Percentiles rank a stretch among this genome's conserved stretches.
Evolutionary conservation across 139 green algal species (phyloP).

Genomic region (Raphidocelis subcapitata): DNA sequence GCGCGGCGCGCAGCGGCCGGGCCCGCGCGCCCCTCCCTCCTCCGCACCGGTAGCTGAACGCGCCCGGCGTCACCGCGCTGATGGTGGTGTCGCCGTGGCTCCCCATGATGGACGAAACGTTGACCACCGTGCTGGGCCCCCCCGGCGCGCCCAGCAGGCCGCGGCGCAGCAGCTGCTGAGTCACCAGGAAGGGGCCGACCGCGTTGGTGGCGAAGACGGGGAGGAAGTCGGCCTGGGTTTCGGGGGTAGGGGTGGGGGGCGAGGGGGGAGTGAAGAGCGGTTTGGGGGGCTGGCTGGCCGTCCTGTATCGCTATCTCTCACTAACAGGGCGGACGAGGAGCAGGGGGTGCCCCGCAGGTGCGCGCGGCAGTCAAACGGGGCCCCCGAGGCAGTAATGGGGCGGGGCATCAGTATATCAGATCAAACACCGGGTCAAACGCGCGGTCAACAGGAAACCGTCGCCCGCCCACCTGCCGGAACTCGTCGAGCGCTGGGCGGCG

Average conservation of each 20-base stretch:
- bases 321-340: background rate
- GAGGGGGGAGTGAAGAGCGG: slow-evolving; percentile 14
- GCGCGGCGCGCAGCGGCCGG: no score
- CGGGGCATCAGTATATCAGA: no score
- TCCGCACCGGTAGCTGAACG: slow-evolving; percentile 40
- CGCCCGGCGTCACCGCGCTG: slow-evolving; percentile 19
- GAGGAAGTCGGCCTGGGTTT: slow-evolving; percentile 38
- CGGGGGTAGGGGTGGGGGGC: background rate
- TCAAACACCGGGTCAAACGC: no score
- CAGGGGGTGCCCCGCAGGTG: background rate
- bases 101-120: slow-evolving; percentile 47
- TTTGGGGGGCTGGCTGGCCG: background rate
- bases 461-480: no score
- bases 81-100: slow-evolving; percentile 39
- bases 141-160: slow-evolving; percentile 20
- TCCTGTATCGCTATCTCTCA: background rate
- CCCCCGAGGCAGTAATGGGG: background rate
- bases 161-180: slow-evolving; percentile 43
- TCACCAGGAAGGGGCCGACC: slow-evolving; percentile 54
- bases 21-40: no score
- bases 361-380: background rate
- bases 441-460: background rate
- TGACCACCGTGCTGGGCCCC: slow-evolving; percentile 36
- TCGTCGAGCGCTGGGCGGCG: slow-evolving; percentile 13
- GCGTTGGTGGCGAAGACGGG: slow-evolving; percentile 43